phyloP scores from a whole-genome alignment of 345 rosid genomes.

The Eucalyptus curtisii region DNA sequence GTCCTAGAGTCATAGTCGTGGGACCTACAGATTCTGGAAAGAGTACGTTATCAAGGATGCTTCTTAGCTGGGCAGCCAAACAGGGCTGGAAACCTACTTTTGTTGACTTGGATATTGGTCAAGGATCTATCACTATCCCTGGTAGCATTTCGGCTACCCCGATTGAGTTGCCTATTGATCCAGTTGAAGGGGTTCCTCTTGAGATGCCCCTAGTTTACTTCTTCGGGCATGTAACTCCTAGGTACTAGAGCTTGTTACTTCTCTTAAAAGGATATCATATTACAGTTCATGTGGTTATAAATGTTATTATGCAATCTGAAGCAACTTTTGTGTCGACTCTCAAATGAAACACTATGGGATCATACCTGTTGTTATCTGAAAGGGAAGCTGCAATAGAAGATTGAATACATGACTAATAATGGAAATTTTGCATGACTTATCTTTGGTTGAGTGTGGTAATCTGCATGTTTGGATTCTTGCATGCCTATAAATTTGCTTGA shows the following conservation, averaged over 20 bases:
- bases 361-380: not conserved
- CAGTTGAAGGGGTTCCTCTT: conserved; percentile 85
- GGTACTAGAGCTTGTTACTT: conserved; percentile 20
- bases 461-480: not conserved
- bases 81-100: conserved; percentile 83
- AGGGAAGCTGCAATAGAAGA: not conserved
- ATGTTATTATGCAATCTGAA: not conserved
- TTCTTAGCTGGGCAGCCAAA: conserved; percentile 96
- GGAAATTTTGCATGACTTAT: not conserved
- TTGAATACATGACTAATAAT: not conserved
- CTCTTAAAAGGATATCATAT: not conserved
- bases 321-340: not conserved
- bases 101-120: conserved; percentile 90
- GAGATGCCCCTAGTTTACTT: conserved; percentile 87
- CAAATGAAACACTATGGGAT: not conserved
- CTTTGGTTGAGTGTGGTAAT: not conserved
- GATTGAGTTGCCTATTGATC: conserved; percentile 85
- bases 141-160: conserved; percentile 91
- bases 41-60: conserved; percentile 85
- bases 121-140: conserved; percentile 82
- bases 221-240: conserved; percentile 72
- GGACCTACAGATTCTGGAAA: conserved; percentile 95
- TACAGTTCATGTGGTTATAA: not conserved
- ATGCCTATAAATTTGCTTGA: not conserved
- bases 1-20: conserved; percentile 82